These are phyloP conservation scores for Chimonanthus praecox DNA, from an alignment of 164 flowering plant genomes.

Conservation along the genomic window DNA sequence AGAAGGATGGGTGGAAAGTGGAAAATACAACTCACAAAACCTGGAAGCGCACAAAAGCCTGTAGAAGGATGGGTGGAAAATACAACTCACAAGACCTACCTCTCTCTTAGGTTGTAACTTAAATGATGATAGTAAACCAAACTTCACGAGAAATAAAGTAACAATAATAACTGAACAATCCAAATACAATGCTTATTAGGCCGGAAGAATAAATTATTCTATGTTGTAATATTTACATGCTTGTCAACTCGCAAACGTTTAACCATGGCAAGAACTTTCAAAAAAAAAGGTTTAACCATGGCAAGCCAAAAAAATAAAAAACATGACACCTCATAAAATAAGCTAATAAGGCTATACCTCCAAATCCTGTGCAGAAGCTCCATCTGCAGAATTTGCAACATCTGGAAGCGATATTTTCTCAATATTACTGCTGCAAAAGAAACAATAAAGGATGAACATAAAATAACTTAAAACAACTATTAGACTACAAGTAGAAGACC, in stretches of 20 bases:
- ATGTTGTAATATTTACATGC: no score
- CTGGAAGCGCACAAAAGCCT: no score
- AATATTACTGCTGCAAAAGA: constrained; percentile 24
- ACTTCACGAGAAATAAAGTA: not conserved
- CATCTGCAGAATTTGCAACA: constrained; percentile 31
- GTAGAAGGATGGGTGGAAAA: no score
- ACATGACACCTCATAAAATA: not conserved
- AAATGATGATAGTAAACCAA: no score
- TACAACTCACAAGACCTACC: no score
- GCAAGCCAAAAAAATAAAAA: not conserved
- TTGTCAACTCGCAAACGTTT: no score
- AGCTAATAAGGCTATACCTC: constrained; percentile 46
- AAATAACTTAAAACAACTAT: not conserved
- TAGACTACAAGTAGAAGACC: not conserved
- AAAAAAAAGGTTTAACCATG: not conserved
- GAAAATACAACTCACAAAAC: no score
- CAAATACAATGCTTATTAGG: not conserved
- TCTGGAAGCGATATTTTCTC: constrained; percentile 36
- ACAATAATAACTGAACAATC: not conserved
- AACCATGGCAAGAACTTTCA: not conserved
- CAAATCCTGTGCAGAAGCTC: constrained; percentile 56
- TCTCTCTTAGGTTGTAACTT: not conserved
- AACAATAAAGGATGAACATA: constrained; percentile 5
- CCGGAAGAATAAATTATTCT: not conserved
- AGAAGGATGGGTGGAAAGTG: no score